phyloP scores from a whole-genome alignment of 2,329 filamentous ascomycete species.

The Pseudogymnoascus sp. region DNA sequence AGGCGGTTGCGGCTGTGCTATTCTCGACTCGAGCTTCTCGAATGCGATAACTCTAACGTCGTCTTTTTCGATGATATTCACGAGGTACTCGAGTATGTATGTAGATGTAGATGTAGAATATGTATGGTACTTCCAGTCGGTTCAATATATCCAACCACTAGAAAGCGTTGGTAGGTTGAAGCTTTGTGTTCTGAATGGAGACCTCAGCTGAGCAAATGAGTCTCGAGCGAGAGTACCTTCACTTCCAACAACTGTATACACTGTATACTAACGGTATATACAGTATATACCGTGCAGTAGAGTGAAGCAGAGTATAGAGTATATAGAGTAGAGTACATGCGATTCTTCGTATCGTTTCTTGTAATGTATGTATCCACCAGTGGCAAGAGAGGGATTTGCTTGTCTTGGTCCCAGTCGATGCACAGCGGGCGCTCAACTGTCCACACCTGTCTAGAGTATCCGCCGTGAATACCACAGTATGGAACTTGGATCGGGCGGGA shows the following conservation, averaged over 20 bases:
- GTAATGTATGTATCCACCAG: not conserved
- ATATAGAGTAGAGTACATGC: not conserved
- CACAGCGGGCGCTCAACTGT: slow-evolving; percentile 2
- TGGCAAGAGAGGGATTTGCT: not conserved
- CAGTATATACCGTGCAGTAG: not conserved
- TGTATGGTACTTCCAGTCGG: not conserved
- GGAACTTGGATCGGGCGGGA: not conserved
- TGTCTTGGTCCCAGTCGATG: slow-evolving; percentile 5
- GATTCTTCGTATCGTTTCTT: not conserved
- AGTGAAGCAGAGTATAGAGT: not conserved
- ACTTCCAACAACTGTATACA: not conserved
- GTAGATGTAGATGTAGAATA: not conserved
- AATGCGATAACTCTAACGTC: not conserved
- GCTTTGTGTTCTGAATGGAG: not conserved
- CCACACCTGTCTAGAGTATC: not conserved
- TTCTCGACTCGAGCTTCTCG: not conserved
- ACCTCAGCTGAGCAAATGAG: slow-evolving; percentile 6
- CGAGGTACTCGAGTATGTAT: slow-evolving; percentile 1
- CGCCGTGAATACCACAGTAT: slow-evolving; percentile 7
- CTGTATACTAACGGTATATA: too few species aligned
- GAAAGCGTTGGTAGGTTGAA: not conserved
- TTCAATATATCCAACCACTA: slow-evolving; percentile 5
- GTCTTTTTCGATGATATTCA: not conserved
- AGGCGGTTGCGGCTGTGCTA: slow-evolving; percentile 2
- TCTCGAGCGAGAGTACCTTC: not conserved